Percentiles rank a stretch among this genome's conserved stretches.
phyloP scores from a whole-genome alignment of 2,329 filamentous ascomycete genomes.

The Coniochaeta sp. region DNA sequence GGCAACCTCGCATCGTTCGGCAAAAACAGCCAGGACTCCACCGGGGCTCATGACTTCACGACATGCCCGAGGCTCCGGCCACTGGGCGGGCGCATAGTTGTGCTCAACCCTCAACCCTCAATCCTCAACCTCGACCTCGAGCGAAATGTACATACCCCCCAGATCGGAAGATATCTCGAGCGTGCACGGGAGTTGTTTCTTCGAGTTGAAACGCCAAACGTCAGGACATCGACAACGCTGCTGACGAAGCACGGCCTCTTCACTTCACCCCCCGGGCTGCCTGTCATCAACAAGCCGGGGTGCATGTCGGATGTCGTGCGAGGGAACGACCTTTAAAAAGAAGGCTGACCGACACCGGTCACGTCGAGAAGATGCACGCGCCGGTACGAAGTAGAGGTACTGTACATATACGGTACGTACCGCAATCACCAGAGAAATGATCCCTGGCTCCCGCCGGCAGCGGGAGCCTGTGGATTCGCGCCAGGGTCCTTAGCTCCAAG shows the following conservation, averaged over 20 bases:
- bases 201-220: neutral
- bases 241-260: neutral
- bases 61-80: neutral
- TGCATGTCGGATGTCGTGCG: neutral
- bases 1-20: neutral
- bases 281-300: too few relatives aligned
- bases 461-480: neutral
- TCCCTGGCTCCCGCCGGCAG: neutral
- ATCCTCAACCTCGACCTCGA: too few relatives aligned
- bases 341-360: too few relatives aligned
- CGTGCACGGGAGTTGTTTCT: too few relatives aligned
- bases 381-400: neutral
- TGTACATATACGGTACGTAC: neutral
- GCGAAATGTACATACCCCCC: too few relatives aligned
- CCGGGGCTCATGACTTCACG: neutral
- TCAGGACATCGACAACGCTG: neutral
- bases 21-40: too few relatives aligned
- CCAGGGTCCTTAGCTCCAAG: neutral
- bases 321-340: neutral
- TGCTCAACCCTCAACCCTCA: too few relatives aligned
- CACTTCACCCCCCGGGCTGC: too few relatives aligned
- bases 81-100: too few relatives aligned
- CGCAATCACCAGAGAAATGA: neutral
- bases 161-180: too few relatives aligned
- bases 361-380: too few relatives aligned